Conservation (phyloP, 192 early-diverging fungal species). For the Coemansia sp. region DNA sequence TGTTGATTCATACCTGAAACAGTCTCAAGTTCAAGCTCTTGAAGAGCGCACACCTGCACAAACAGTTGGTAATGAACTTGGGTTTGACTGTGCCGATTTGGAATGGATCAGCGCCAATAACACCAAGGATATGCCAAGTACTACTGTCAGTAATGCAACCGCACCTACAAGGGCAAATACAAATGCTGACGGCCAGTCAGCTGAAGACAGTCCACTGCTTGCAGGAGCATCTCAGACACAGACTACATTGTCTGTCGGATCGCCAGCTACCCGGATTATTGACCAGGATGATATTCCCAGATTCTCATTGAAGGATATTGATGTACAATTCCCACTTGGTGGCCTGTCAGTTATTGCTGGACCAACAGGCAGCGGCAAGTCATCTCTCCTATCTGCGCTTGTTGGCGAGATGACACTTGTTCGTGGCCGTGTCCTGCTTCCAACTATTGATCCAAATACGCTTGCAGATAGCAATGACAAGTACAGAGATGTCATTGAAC, state of each 20-base stretch:
- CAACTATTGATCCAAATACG: slow-evolving; percentile 1
- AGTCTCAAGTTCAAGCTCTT: slow-evolving; percentile 10
- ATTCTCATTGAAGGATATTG: slow-evolving; percentile 64
- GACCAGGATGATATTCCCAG: not conserved
- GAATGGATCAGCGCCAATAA: slow-evolving; percentile 8
- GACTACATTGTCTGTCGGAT: not conserved
- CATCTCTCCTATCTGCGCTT: slow-evolving; percentile 70
- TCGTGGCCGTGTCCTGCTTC: slow-evolving; percentile 17
- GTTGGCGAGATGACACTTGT: slow-evolving; percentile 68
- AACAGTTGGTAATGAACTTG: not conserved
- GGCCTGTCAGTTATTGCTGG: slow-evolving; percentile 75
- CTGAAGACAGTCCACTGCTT: slow-evolving; percentile 9
- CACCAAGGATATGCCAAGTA: not conserved
- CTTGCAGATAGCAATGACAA: not conserved
- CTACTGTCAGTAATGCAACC: no score
- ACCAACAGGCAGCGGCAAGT: slow-evolving; percentile 85
- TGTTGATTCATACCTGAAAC: slow-evolving; percentile 10
- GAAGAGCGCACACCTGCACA: not conserved
- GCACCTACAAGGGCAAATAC: not conserved
- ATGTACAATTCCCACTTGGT: slow-evolving; percentile 63
- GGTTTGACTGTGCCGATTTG: slow-evolving; percentile 11
- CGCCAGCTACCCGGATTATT: not conserved
- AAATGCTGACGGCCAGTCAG: not conserved
- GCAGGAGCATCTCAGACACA: not conserved
- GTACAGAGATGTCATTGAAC: slow-evolving; percentile 15